Percentiles rank a stretch among this genome's conserved stretches.
Conservation (phyloP, 352 stramenopile species). For the Phytophthora quininea region DNA sequence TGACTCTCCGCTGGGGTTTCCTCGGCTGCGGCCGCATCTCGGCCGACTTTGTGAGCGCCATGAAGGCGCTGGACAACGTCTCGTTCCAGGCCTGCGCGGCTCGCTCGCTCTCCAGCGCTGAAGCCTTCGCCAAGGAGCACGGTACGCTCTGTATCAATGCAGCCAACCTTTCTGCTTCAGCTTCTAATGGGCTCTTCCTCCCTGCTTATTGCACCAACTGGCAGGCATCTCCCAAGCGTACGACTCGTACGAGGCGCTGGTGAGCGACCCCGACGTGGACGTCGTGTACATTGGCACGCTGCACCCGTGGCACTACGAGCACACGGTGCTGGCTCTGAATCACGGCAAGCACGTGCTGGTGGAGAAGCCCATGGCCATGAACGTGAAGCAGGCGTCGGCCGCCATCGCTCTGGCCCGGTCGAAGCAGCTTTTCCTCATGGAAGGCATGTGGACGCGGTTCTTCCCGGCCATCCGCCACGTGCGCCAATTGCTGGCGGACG, state of each 20-base stretch:
- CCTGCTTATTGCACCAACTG: background rate
- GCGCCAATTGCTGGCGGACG: constrained; percentile 42
- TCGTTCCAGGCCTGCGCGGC: constrained; percentile 52
- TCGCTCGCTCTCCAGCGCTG: constrained; percentile 37
- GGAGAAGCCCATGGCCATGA: constrained; percentile 91
- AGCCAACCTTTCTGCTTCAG: background rate
- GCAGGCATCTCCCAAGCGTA: constrained; percentile 61
- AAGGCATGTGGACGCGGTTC: constrained; percentile 90
- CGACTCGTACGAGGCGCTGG: constrained; percentile 84
- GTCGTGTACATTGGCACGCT: constrained; percentile 91
- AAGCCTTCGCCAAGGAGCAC: constrained; percentile 42
- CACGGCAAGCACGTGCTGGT: constrained; percentile 88
- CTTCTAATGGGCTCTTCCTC: no score
- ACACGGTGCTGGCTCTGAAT: constrained; percentile 68
- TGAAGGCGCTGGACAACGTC: no score
- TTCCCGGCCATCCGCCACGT: constrained; percentile 72
- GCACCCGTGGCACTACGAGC: constrained; percentile 76
- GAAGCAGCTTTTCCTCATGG: constrained; percentile 77
- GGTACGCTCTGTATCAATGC: constrained; percentile 9
- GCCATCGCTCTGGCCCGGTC: constrained; percentile 55
- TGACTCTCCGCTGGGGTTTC: constrained; percentile 70
- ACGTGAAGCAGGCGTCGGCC: constrained; percentile 67
- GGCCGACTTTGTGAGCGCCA: constrained; percentile 58
- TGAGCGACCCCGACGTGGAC: constrained; percentile 74
- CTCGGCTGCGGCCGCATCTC: constrained; percentile 75